These are phyloP conservation scores for Coemansia sp. DNA, from an alignment of 192 early-diverging fungal genomes.

Conservation along the genomic window DNA sequence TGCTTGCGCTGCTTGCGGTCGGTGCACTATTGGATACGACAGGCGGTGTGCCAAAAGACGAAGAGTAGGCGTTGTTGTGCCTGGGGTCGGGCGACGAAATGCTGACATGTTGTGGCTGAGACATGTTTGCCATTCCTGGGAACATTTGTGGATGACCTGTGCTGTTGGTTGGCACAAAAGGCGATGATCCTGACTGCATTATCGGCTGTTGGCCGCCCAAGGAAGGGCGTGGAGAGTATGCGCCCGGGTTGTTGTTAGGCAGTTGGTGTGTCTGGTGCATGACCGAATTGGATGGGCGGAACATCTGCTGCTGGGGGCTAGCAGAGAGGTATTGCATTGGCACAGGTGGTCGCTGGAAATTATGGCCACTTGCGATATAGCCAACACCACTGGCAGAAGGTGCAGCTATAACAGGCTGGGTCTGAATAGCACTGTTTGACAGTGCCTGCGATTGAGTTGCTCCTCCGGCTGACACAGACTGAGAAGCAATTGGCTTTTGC, in stretches of 20 bases:
- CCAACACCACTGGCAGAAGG: neutral
- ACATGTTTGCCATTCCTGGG: neutral
- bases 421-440: neutral
- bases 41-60: conserved; percentile 23
- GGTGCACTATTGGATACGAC: neutral
- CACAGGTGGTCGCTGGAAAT: neutral
- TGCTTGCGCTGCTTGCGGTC: conserved; percentile 1
- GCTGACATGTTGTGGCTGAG: neutral
- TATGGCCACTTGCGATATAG: neutral
- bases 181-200: neutral
- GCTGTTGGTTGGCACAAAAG: neutral
- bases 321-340: neutral
- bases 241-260: neutral
- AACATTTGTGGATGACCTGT: neutral
- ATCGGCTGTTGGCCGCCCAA: neutral
- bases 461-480: neutral
- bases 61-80: conserved; percentile 13
- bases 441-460: neutral
- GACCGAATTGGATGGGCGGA: neutral
- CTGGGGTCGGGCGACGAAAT: neutral
- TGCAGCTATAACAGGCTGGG: neutral
- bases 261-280: neutral
- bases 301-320: conserved; percentile 5
- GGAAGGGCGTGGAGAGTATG: neutral
- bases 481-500: neutral